phyloP scores from a whole-genome alignment of 805 yeast genomes.

The Sugiyamaella qingdaonensis region DNA sequence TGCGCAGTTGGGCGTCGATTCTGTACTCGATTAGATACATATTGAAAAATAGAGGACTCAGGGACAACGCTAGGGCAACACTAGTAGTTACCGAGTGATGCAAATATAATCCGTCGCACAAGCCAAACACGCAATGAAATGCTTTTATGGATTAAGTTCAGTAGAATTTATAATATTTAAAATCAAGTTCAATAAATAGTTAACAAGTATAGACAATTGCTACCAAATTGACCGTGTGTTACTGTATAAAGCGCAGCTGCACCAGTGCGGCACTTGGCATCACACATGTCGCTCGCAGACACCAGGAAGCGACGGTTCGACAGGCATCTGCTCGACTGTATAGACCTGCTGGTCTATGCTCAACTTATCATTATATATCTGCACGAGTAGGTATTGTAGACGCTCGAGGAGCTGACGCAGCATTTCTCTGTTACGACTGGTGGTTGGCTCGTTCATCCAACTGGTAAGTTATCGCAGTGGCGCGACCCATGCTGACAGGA shows the following conservation, averaged over 20 bases:
- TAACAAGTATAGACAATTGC: no score
- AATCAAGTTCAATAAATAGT: no score
- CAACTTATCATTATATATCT: conserved; percentile 24
- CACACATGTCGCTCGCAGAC: conserved; percentile 63
- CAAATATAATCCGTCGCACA: no score
- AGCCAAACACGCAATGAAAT: no score
- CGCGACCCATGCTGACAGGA: not conserved
- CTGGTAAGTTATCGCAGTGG: conserved; percentile 6
- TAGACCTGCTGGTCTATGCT: conserved; percentile 20
- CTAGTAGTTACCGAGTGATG: no score
- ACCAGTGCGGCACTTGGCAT: not conserved
- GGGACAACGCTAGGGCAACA: no score
- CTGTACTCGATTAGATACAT: no score
- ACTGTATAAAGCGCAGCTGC: not conserved
- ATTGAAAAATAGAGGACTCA: no score
- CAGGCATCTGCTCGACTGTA: conserved; percentile 16
- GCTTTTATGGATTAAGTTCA: no score
- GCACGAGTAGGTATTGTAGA: conserved; percentile 17
- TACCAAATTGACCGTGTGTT: no score
- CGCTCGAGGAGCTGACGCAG: conserved; percentile 2
- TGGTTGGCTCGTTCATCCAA: conserved; percentile 17
- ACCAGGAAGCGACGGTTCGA: conserved; percentile 26
- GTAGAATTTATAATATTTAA: no score
- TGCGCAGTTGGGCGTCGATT: no score
- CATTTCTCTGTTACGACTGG: conserved; percentile 18